Conservation (phyloP, 1,284 basidiomycete species). For the Pseudomicrostroma phylloplanum region DNA sequence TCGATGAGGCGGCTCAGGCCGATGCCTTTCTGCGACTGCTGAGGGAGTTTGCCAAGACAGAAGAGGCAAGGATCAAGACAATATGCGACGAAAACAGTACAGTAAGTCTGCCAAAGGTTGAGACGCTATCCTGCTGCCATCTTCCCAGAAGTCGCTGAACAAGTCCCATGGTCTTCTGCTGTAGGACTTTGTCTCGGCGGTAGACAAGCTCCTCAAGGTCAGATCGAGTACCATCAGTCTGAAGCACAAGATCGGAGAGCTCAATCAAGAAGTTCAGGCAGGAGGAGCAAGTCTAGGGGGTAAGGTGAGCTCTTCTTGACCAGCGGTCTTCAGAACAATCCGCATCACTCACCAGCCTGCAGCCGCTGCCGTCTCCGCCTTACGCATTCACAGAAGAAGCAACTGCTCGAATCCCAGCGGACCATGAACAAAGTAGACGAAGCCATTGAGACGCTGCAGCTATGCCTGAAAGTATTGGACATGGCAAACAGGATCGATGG, state of each 20-base stretch:
- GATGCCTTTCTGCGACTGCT: constrained; percentile 82
- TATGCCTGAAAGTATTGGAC: constrained; percentile 83
- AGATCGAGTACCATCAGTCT: constrained; percentile 63
- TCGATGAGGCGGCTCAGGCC: constrained; percentile 82
- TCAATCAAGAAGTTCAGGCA: constrained; percentile 57
- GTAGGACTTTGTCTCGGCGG: constrained; percentile 84
- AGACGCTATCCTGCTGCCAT: constrained; percentile 6
- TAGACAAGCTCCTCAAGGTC: constrained; percentile 88
- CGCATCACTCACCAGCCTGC: too few species aligned
- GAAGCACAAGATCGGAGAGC: constrained; percentile 57
- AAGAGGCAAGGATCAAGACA: constrained; percentile 90
- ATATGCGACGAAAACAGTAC: constrained; percentile 86
- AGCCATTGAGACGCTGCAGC: constrained; percentile 87
- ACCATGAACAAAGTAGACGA: constrained; percentile 90
- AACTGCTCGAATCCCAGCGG: constrained; percentile 72
- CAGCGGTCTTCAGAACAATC: too few species aligned
- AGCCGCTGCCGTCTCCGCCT: too few species aligned
- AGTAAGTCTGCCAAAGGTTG: constrained; percentile 31
- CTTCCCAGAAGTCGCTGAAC: background rate
- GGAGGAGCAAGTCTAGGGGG: constrained; percentile 37
- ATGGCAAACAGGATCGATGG: constrained; percentile 87
- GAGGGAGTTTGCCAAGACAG: constrained; percentile 78
- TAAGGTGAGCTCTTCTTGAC: constrained; percentile 13
- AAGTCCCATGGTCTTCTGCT: constrained; percentile 18
- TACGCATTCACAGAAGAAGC: constrained; percentile 22